These are phyloP conservation scores for Kurtzmaniella quercitrusa DNA, from an alignment of 1,139 yeast genomes.

Conservation along the genomic window DNA sequence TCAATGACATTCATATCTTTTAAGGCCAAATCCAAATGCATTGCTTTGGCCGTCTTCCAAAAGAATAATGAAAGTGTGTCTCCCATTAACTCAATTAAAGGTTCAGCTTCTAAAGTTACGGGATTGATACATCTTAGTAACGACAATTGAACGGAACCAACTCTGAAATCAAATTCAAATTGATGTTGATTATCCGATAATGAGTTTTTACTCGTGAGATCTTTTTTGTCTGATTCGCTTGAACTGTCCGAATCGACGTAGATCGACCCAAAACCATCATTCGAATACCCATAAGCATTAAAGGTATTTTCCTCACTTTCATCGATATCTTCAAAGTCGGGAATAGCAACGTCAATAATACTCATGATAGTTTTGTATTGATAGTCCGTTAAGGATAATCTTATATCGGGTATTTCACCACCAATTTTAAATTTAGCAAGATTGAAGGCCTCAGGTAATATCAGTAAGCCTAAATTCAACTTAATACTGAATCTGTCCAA, in stretches of 20 bases:
- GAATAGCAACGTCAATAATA: slow-evolving; percentile 66
- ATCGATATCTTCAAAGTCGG: slow-evolving; percentile 44
- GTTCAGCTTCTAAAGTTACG: slow-evolving; percentile 57
- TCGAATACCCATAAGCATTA: slow-evolving; percentile 29
- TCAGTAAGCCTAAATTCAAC: slow-evolving; percentile 73
- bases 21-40: slow-evolving; percentile 64
- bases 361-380: slow-evolving; percentile 88
- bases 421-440: slow-evolving; percentile 70
- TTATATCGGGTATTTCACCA: slow-evolving; percentile 75
- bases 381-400: slow-evolving; percentile 74
- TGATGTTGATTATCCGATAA: slow-evolving; percentile 47
- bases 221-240: slow-evolving; percentile 9
- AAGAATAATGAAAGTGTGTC: slow-evolving; percentile 61
- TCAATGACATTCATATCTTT: slow-evolving; percentile 71
- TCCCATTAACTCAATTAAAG: slow-evolving; percentile 69
- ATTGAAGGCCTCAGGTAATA: slow-evolving; percentile 73
- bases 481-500: slow-evolving; percentile 75
- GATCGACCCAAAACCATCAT: slow-evolving; percentile 5
- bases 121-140: slow-evolving; percentile 66
- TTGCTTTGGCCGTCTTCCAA: slow-evolving; percentile 53
- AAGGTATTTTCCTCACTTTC: slow-evolving; percentile 31
- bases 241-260: slow-evolving; percentile 20
- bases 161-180: slow-evolving; percentile 68
- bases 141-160: slow-evolving; percentile 59
- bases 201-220: slow-evolving; percentile 10